Percentiles rank a stretch among this genome's conserved stretches.
Evolutionary conservation across 2,329 filamentous ascomycete genomes (phyloP).

Genomic region (Cytospora piceae): DNA sequence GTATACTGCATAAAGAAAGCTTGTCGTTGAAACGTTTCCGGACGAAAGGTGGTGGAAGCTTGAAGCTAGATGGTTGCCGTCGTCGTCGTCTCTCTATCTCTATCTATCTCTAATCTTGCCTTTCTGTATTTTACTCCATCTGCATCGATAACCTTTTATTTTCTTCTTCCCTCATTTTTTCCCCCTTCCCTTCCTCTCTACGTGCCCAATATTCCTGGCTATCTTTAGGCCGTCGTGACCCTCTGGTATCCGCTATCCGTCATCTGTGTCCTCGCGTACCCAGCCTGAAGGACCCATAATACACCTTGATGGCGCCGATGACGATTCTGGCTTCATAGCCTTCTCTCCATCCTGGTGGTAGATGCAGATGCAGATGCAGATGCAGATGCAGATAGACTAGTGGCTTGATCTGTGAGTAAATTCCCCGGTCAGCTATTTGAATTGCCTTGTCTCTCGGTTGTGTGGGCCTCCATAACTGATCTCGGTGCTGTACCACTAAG

Average conservation of each 20-base stretch:
- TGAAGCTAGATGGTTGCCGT: conserved; percentile 19
- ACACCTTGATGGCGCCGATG: conserved; percentile 30
- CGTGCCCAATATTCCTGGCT: background rate
- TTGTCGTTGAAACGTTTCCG: conserved; percentile 1
- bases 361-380: conserved; percentile 4
- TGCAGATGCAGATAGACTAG: conserved; percentile 11
- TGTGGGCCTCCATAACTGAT: conserved; percentile 10
- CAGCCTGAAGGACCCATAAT: conserved; percentile 9
- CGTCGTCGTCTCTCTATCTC: conserved; percentile 10
- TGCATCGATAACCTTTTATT: conserved; percentile 2
- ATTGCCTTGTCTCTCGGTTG: conserved; percentile 5
- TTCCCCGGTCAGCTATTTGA: background rate
- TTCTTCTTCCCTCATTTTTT: conserved; percentile 5
- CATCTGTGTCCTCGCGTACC: conserved; percentile 7
- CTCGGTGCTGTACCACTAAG: background rate
- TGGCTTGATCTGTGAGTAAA: conserved; percentile 17
- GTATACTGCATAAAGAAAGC: background rate
- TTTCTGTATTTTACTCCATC: too few relatives aligned
- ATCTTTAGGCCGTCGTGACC: conserved; percentile 3
- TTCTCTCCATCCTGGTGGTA: conserved; percentile 6
- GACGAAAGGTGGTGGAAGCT: conserved; percentile 17
- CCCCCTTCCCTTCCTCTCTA: conserved; percentile 1
- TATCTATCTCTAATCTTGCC: conserved; percentile 5
- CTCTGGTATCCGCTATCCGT: conserved; percentile 4
- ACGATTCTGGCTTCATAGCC: conserved; percentile 27